Conservation (phyloP, 768 basidiomycete genomes). For the Russula foetens region DNA sequence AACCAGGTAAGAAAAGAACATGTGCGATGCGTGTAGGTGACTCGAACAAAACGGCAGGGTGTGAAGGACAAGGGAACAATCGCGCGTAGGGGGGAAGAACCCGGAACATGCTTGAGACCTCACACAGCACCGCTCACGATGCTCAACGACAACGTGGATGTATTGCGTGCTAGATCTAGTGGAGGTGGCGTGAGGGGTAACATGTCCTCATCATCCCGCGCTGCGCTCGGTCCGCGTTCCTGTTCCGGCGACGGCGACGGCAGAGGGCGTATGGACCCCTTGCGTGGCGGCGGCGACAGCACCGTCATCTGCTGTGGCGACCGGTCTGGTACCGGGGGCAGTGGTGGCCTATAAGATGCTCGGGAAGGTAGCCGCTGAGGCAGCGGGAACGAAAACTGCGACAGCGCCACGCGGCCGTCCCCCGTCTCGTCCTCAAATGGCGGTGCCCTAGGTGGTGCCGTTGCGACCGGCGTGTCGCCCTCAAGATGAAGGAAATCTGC, state of each 20-base stretch:
- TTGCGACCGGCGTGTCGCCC: slow-evolving; percentile 15
- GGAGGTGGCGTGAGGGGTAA: background rate
- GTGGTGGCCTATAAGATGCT: slow-evolving; percentile 23
- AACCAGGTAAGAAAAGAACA: no score
- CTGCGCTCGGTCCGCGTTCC: slow-evolving; percentile 6
- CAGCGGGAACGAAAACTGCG: slow-evolving; percentile 7
- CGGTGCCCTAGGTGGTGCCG: background rate
- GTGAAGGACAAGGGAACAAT: background rate
- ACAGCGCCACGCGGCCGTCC: background rate
- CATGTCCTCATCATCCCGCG: background rate
- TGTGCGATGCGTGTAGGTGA: background rate
- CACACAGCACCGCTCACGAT: slow-evolving; percentile 16
- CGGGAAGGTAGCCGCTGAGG: slow-evolving; percentile 21
- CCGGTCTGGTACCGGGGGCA: slow-evolving; percentile 20
- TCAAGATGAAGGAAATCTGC: slow-evolving; percentile 49
- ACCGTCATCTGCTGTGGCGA: slow-evolving; percentile 36
- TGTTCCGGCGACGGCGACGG: slow-evolving; percentile 11
- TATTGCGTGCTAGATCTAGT: slow-evolving; percentile 15
- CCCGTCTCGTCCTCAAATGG: background rate
- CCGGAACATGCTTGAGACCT: background rate
- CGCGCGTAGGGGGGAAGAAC: background rate
- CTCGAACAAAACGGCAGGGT: background rate
- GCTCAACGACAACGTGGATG: slow-evolving; percentile 19
- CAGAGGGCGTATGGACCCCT: slow-evolving; percentile 32
- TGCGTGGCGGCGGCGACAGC: slow-evolving; percentile 57